Evolutionary conservation across 2,329 filamentous ascomycete genomes (phyloP).

Genomic region (Aaosphaeria pasadenensis): DNA sequence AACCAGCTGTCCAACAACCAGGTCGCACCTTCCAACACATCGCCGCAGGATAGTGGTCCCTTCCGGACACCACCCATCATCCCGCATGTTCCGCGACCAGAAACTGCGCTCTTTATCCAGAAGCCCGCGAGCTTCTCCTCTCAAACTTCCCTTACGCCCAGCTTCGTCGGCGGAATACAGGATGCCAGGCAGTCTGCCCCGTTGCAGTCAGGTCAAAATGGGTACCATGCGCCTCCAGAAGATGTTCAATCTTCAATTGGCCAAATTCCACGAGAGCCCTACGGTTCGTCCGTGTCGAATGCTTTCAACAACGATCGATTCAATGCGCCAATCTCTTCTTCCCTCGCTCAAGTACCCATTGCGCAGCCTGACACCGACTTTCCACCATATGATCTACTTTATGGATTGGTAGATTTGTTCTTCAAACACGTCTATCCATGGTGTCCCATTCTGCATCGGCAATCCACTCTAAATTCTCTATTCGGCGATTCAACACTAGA

Average conservation of each 20-base stretch:
- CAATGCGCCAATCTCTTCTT: conserved; percentile 20
- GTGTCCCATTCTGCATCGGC: conserved; percentile 86
- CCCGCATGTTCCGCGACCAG: conserved; percentile 42
- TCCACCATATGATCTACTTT: conserved; percentile 59
- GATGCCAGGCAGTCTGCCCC: conserved; percentile 20
- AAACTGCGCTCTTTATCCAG: conserved; percentile 47
- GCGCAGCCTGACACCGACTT: conserved; percentile 44
- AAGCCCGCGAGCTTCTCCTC: conserved; percentile 36
- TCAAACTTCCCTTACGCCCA: conserved; percentile 26
- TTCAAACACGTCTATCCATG: conserved; percentile 65
- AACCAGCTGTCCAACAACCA: conserved; percentile 39
- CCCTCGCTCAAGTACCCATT: conserved; percentile 10
- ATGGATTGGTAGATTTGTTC: conserved; percentile 59
- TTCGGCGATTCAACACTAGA: conserved; percentile 71
- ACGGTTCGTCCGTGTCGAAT: conserved; percentile 8
- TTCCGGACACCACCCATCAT: conserved; percentile 36
- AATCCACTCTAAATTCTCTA: conserved; percentile 75
- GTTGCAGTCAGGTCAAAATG: conserved; percentile 17
- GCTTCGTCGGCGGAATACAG: conserved; percentile 39
- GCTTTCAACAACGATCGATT: conserved; percentile 29
- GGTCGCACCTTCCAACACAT: conserved; percentile 19
- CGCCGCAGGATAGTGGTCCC: conserved; percentile 28
- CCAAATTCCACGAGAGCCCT: conserved; percentile 26
- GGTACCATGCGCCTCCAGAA: conserved; percentile 22
- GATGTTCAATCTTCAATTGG: conserved; percentile 16